Conservation (phyloP, 1,284 basidiomycete species). For the Boletus hoseneyae region DNA sequence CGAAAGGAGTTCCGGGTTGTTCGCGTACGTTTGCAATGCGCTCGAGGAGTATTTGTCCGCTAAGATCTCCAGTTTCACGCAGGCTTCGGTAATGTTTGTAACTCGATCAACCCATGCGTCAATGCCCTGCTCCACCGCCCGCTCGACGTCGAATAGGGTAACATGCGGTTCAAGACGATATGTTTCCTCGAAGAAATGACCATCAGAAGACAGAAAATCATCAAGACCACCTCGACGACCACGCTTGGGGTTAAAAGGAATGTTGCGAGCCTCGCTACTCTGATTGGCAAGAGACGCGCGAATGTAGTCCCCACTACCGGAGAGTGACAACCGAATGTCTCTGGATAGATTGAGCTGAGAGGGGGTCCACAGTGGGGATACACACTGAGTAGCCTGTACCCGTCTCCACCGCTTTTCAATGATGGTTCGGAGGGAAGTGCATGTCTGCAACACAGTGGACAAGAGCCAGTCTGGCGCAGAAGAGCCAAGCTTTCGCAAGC, state of each 20-base stretch:
- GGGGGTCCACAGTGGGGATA: slow-evolving; percentile 23
- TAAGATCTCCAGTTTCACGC: no score
- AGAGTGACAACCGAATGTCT: not conserved
- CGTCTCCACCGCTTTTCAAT: slow-evolving; percentile 4
- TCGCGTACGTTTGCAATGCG: no score
- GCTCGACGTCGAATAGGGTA: not conserved
- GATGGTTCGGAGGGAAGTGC: not conserved
- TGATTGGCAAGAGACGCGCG: not conserved
- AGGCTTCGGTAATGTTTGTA: no score
- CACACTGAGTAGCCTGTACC: slow-evolving; percentile 1
- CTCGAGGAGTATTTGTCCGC: no score
- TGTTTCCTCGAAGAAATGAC: not conserved
- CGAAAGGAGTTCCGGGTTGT: no score
- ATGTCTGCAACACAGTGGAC: not conserved
- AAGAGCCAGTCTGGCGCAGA: not conserved
- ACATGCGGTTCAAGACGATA: not conserved
- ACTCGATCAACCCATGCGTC: no score
- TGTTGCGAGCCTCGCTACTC: no score
- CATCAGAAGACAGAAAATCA: not conserved
- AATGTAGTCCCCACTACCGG: not conserved
- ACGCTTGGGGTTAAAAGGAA: no score
- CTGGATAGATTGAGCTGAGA: slow-evolving; percentile 12
- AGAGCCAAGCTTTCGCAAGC: no score
- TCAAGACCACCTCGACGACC: no score
- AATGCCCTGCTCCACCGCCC: no score